phyloP scores from a whole-genome alignment of 1,284 basidiomycete genomes.

The Sanghuangporus weigelae region DNA sequence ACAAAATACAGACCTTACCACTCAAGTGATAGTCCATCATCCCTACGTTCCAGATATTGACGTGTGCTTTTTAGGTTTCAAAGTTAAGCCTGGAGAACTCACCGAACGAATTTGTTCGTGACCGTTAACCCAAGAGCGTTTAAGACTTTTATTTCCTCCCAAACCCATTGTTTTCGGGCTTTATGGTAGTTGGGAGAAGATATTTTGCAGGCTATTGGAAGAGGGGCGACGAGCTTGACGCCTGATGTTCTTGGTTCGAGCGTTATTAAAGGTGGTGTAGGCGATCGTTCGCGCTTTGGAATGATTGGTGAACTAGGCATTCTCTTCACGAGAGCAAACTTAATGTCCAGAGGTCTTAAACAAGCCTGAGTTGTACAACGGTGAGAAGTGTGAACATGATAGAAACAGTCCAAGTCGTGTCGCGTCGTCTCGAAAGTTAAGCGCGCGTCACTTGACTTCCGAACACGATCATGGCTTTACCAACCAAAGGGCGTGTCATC shows the following conservation, averaged over 20 bases:
- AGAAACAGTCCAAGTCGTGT: neutral
- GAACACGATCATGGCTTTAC: conserved; percentile 49
- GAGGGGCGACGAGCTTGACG: conserved; percentile 1
- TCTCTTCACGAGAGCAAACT: neutral
- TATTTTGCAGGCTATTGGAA: conserved; percentile 8
- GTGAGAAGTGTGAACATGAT: neutral
- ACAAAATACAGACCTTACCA: conserved; percentile 12
- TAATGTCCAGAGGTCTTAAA: neutral
- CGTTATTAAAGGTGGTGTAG: neutral
- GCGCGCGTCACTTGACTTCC: neutral
- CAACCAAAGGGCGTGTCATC: conserved; percentile 82
- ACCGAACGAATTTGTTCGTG: conserved; percentile 8
- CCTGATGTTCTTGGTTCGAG: conserved; percentile 3
- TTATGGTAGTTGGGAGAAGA: neutral
- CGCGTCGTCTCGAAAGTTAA: neutral
- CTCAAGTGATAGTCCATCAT: conserved; percentile 13
- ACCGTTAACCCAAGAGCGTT: conserved; percentile 4
- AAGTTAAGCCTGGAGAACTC: neutral
- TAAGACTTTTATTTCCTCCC: conserved; percentile 1
- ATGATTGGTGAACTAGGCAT: neutral
- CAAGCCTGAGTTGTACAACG: neutral
- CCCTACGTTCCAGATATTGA: neutral
- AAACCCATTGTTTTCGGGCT: conserved; percentile 5
- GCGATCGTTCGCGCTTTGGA: conserved; percentile 14
- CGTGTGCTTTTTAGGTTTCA: too few species aligned